Evolutionary conservation across 1,284 basidiomycete species (phyloP), one percentile per base, ranked within the genome.

Genomic region (Irpex lacteus): DNA sequence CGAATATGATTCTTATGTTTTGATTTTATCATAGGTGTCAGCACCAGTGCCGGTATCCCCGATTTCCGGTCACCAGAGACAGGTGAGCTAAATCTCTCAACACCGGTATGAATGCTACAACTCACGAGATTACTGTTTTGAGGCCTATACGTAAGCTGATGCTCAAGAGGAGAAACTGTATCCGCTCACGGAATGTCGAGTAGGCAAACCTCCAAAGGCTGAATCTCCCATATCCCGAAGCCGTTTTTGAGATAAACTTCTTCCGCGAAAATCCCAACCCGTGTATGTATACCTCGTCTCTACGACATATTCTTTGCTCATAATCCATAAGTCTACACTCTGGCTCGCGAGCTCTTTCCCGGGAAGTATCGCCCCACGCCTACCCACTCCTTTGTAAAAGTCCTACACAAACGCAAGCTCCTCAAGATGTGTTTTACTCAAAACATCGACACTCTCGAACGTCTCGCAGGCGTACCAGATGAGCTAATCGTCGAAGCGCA

Each of bases 391-490:
- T 98, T 98, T 77, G 86, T 98, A 69, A 85, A 84, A 52, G 83
- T 97, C 19, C 82, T 97, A 49, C 79, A 86, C 37, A 78, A 86
- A 19, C 89, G 91, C 69, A 73, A 76, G 1, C 80, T 90, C 32
- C 82, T 97, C 0, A 84, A 87, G 65, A 88, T 84, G 49, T 92
- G 91, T 75, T 94, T 94, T 71, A 95, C 94, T 9, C 93, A 95
- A 75, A 93, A 94, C 71, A 96, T 98, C 63, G 97, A 98, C 74
- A 98, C 95, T 0, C 85, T 99, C 18, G 97, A 98, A 74, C 85
- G 93, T 2, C 83, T 89, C 0, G 92, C 95, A 0, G 94, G 94
- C 5, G 83, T 98, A 0, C 87, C 92, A 0, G 80, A 77, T 0
- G 76, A 86, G 21, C 85, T 85, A 69, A 89, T 99, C 65, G 84